phyloP scores from a whole-genome alignment of 495 filamentous ascomycete species.

The Endocarpon pusillum region DNA sequence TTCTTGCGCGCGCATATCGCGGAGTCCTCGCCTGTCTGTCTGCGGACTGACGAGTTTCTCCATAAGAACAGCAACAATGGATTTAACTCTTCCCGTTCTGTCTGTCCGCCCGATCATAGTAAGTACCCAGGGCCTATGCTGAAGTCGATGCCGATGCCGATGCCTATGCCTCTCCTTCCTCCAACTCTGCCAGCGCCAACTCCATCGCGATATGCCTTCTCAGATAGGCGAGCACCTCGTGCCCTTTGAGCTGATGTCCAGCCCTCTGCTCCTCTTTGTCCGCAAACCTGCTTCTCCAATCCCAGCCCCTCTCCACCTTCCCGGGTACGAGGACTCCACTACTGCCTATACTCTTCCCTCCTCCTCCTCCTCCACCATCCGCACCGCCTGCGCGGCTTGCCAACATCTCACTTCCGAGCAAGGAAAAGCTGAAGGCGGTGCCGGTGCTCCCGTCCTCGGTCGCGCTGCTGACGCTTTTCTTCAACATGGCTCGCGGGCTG shows the following conservation, averaged over 20 bases:
- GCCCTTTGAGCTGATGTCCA: no score
- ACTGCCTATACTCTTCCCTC: slow-evolving; percentile 29
- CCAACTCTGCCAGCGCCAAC: neutral
- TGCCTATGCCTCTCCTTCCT: no score
- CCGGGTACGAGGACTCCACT: slow-evolving; percentile 35
- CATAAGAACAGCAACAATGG: no score
- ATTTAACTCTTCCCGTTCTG: no score
- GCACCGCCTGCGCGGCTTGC: slow-evolving; percentile 27
- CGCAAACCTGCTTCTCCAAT: slow-evolving; percentile 56
- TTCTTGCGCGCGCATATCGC: no score
- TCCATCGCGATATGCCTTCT: neutral
- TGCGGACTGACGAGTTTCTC: no score
- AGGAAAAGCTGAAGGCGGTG: slow-evolving; percentile 31
- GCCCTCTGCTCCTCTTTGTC: slow-evolving; percentile 24
- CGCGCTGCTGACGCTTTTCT: slow-evolving; percentile 44
- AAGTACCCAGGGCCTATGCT: no score
- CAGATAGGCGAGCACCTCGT: neutral
- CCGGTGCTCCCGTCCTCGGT: slow-evolving; percentile 26
- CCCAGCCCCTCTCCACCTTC: slow-evolving; percentile 53
- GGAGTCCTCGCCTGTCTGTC: no score
- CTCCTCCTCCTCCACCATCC: no score
- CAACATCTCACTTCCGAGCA: slow-evolving; percentile 61
- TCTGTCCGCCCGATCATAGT: no score
- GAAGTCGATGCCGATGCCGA: no score
- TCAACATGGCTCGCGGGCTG: slow-evolving; percentile 45